Base-by-base conservation (phyloP, 139 green algal genomes). In the Monoraphidium neglectum region DNA sequence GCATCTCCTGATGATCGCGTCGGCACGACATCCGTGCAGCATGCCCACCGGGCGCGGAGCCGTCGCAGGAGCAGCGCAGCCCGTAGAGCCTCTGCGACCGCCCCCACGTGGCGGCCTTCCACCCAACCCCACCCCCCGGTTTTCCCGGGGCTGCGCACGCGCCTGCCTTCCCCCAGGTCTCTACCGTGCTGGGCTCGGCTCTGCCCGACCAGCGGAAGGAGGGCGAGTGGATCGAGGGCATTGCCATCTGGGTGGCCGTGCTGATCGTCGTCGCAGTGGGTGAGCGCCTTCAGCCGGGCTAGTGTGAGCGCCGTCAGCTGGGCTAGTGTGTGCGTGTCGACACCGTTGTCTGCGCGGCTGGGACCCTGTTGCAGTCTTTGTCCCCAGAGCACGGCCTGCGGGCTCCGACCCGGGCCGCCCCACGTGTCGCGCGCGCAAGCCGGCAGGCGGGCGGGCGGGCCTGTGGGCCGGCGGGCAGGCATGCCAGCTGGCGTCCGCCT, bases 201-300 rank as follows among this genome's bases (percentile, higher is more conserved):
- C 91, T 98, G 13, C 77, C 79, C 0, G 89, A 94, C 33, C 87
- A 98, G 72, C 76, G 92, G 23, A 83, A 90, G 21, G 43, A 97
- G 38, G 84, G 84, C 30, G 93, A 90, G 4, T 99, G 90, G 89
- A 90, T 94, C 54, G 96, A 99, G 70, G 96, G 96, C 10, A 87
- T 97, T 5, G 95, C 93, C 10, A 99, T 99, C 70, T 96, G 91
- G 89, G 88, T 98, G 60, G 94, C 94, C 33, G 85, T 98, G 15
- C 12, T 95, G 5, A 73, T 98, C 1, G 96, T 99, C 32, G 91
- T 89, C 10, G 56, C 88, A 32, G 95, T 99, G 0, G 91, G 90
- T 93, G 66, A 86, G 90, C 73, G 54, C 12, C 21, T 12, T 8
- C 8, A 12, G 43, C 43, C 43, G 43, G 43, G 43, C 8, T 12